These are phyloP conservation scores for Stentor coeruleus DNA, from an alignment of 73 alveolate species.

Conservation along the genomic window DNA sequence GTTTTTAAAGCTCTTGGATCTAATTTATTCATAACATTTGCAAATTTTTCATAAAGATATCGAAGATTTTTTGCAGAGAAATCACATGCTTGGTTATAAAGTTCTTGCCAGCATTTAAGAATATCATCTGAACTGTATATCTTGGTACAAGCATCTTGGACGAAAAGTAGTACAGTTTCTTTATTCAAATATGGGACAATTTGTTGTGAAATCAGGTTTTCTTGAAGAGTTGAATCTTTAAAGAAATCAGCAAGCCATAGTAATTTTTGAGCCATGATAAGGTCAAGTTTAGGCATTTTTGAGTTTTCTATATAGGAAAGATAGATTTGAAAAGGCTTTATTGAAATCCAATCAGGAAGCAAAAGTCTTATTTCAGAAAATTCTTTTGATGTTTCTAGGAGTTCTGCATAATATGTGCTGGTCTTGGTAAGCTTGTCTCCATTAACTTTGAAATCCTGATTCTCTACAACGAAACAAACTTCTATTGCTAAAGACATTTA, in stretches of 20 bases:
- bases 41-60: neutral
- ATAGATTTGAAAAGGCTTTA: neutral
- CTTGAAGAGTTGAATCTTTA: conserved; percentile 15
- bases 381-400: neutral
- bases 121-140: neutral
- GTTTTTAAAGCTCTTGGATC: neutral
- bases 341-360: conserved; percentile 18
- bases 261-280: neutral
- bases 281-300: neutral
- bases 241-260: conserved; percentile 21
- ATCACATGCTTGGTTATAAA: neutral
- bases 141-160: conserved; percentile 11
- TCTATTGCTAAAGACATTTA: neutral
- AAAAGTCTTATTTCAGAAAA: neutral
- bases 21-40: neutral
- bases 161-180: conserved; percentile 15
- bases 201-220: neutral
- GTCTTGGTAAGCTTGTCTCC: neutral
- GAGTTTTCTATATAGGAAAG: neutral
- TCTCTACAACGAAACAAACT: conserved; percentile 12
- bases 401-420: neutral
- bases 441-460: neutral
- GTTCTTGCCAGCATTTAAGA: neutral
- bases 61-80: neutral
- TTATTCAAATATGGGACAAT: neutral